Evolutionary conservation across 805 yeast genomes (phyloP), one percentile per base, ranked within the genome.

Genomic region (Wickerhamia fluorescens): DNA sequence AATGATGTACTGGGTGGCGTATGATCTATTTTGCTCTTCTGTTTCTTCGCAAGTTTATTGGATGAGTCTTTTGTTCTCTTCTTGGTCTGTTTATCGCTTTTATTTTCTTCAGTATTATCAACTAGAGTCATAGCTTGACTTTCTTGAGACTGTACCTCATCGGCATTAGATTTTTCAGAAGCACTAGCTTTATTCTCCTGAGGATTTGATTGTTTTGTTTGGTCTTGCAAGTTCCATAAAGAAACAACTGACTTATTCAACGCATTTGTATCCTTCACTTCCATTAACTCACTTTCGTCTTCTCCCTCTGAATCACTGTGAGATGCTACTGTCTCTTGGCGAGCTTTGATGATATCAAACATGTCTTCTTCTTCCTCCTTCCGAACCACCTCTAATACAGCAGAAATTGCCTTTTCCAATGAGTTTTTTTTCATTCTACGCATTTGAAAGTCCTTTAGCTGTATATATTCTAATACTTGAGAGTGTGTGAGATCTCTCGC

Each of bases 181-280:
- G 30, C 31, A 6, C 25, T 44, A 26, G 16, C 30, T 32, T 28
- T 37, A 16, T 40, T 40, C 3, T 42, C 42, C 9, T 25, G 45
- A 19, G 28, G 32, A 6, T 25, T 44, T 24, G 16, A 30, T 33
- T 27, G 36, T 15, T 41, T 40, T 6, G 37, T 39, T 4, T 23
- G 26, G 1, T 24, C 27, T 2, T 28, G 28, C 9, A 31, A 30
- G 19, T 60, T 67, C 96, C 96, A 88, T 27, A 75, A 51, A 12
- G 74, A 66, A 0, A 82, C 82, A 2, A 88, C 80, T 13, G 80
- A 73, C 45, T 78, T 84, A 51, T 89, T 89, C 58, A 86, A 68
- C 3, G 70, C 59, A 43, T 88, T 88, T 3, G 65, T 49, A 33
- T 83, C 84, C 27, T 59, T 61, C 4, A 71, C 85, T 3, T 71